A percentile compares a stretch with the other conserved stretches of the same genome.
Evolutionary conservation across 768 basidiomycete genomes (phyloP).

Genomic region (Lentinula sp.): DNA sequence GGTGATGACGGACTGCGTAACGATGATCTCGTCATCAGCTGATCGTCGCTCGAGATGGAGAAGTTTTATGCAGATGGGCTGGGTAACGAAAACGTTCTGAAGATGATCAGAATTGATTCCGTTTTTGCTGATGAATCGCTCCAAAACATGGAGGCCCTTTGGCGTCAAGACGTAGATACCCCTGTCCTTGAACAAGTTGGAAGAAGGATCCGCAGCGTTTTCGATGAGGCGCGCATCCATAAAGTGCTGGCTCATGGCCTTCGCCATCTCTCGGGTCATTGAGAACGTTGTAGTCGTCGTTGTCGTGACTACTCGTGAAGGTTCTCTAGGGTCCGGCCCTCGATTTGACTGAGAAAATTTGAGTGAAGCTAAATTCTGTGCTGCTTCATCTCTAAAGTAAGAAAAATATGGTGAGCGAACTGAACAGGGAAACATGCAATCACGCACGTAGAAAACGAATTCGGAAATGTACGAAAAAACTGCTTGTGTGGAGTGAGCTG

Average conservation of each 20-base stretch:
- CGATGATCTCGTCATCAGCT: conserved; percentile 94
- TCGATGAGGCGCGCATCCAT: conserved; percentile 99
- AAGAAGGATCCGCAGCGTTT: conserved; percentile 87
- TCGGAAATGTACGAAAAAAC: conserved; percentile 91
- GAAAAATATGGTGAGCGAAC: conserved; percentile 6
- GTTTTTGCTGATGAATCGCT: conserved; percentile 99
- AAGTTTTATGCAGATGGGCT: conserved; percentile 96
- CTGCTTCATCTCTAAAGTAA: conserved; percentile 80
- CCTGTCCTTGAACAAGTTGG: conserved; percentile 93
- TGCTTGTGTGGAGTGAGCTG: conserved; percentile 86
- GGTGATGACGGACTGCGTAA: conserved; percentile 89
- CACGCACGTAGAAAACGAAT: conserved; percentile 93
- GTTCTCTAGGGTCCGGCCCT: conserved; percentile 96
- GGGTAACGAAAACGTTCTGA: conserved; percentile 79
- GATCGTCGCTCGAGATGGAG: conserved; percentile 93
- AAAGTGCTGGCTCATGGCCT: conserved; percentile 99
- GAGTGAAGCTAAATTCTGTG: conserved; percentile 85
- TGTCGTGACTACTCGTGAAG: conserved; percentile 95
- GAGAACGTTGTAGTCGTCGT: conserved; percentile 99
- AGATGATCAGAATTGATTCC: conserved; percentile 95
- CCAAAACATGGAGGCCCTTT: conserved; percentile 96
- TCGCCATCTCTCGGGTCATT: conserved; percentile 99
- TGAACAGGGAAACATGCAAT: conserved; percentile 4
- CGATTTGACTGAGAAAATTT: conserved; percentile 99
- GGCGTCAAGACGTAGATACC: conserved; percentile 94